phyloP scores from a whole-genome alignment of 306 rosid genomes.

The Fragaria nilgerrensis region DNA sequence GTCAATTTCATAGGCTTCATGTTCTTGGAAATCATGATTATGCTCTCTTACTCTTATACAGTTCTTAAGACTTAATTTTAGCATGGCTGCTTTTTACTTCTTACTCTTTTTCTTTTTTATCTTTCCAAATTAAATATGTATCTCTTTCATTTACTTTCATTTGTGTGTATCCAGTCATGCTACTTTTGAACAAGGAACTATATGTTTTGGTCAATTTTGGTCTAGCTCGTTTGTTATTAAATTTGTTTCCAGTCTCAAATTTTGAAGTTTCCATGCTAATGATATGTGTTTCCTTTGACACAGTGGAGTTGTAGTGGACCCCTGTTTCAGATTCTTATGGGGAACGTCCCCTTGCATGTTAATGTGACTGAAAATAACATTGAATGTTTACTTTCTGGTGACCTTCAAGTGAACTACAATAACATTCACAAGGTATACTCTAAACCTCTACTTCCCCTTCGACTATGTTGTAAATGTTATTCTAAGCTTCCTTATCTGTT shows the following conservation, averaged over 20 bases:
- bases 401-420: slow-evolving; percentile 72
- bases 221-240: background rate
- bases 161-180: background rate
- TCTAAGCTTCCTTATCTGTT: slow-evolving; percentile 23
- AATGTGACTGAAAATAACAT: slow-evolving; percentile 41
- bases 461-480: slow-evolving; percentile 10
- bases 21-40: background rate
- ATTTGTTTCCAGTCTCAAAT: background rate
- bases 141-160: background rate
- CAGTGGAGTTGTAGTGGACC: slow-evolving; percentile 93
- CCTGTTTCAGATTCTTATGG: slow-evolving; percentile 64
- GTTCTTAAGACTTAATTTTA: background rate
- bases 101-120: background rate
- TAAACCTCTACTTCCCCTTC: background rate
- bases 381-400: slow-evolving; percentile 52
- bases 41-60: background rate
- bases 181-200: background rate
- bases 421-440: slow-evolving; percentile 73
- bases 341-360: slow-evolving; percentile 54
- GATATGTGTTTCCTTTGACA: slow-evolving; percentile 13
- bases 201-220: background rate
- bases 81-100: background rate
- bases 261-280: slow-evolving; percentile 7
- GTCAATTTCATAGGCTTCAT: background rate
- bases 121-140: background rate